Percentiles rank a stretch among this genome's conserved stretches.
These are phyloP conservation scores for Boletellus deceptivus DNA, from an alignment of 1,284 basidiomycete genomes.

Conservation along the genomic window DNA sequence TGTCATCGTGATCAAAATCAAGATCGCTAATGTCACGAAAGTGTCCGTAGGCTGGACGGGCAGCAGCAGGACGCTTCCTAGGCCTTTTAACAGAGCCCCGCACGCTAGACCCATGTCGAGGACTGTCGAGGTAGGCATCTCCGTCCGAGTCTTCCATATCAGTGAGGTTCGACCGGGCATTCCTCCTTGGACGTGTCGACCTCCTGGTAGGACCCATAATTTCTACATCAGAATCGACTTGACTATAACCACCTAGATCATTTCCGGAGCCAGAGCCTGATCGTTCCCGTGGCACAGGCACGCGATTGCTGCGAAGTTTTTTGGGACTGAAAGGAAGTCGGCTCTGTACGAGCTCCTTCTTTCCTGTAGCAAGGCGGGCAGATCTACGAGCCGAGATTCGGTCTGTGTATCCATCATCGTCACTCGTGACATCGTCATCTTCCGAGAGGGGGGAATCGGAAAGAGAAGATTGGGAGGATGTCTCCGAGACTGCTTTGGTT, in stretches of 20 bases:
- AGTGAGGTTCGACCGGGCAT: slow-evolving; percentile 35
- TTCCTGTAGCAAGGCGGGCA: slow-evolving; percentile 19
- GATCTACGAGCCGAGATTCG: slow-evolving; percentile 26
- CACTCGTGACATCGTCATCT: slow-evolving; percentile 30
- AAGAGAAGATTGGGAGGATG: slow-evolving; percentile 10
- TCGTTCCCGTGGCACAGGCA: slow-evolving; percentile 25
- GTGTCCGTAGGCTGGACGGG: slow-evolving; percentile 64
- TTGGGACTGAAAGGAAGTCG: slow-evolving; percentile 60
- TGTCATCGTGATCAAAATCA: slow-evolving; percentile 58
- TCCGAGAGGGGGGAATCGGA: slow-evolving; percentile 21
- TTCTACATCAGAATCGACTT: slow-evolving; percentile 36
- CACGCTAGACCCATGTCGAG: slow-evolving; percentile 22
- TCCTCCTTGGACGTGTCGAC: slow-evolving; percentile 40
- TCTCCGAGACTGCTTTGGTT: slow-evolving; percentile 13
- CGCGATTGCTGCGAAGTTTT: slow-evolving; percentile 44
- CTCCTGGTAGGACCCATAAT: slow-evolving; percentile 24
- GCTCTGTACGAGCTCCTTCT: slow-evolving; percentile 20
- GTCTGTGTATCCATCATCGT: slow-evolving; percentile 29
- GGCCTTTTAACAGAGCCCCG: slow-evolving; percentile 15
- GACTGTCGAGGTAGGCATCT: slow-evolving; percentile 33
- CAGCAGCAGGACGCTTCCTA: slow-evolving; percentile 39
- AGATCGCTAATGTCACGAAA: slow-evolving; percentile 59
- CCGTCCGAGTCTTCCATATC: slow-evolving; percentile 35
- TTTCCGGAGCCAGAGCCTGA: slow-evolving; percentile 43
- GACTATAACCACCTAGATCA: slow-evolving; percentile 35